Conservation (phyloP, 2,329 filamentous ascomycete species). For the Kalaharituber pfeilii region DNA sequence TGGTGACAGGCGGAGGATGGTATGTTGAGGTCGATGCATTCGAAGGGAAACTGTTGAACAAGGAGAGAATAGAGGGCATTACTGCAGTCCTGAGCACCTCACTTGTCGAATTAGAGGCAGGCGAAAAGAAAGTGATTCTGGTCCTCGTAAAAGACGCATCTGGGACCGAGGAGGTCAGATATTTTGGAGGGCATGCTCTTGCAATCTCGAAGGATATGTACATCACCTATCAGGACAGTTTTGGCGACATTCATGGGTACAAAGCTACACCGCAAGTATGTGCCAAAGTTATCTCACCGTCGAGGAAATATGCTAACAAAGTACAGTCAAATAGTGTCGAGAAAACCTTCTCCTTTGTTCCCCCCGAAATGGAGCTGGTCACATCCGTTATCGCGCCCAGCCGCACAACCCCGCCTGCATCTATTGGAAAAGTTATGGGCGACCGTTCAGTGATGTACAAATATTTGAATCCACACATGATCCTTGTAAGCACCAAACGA, state of each 20-base stretch:
- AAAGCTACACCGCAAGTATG: conserved; percentile 31
- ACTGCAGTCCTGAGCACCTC: conserved; percentile 32
- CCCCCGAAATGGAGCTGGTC: conserved; percentile 49
- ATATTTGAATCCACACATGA: conserved; percentile 74
- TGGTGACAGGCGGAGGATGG: conserved; percentile 45
- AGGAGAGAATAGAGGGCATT: conserved; percentile 10
- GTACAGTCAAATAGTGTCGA: neutral
- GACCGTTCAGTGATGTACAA: conserved; percentile 93
- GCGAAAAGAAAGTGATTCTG: conserved; percentile 12
- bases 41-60: conserved; percentile 29
- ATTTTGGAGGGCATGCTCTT: neutral
- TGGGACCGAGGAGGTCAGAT: neutral
- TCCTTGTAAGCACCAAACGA: conserved; percentile 44
- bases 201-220: conserved; percentile 3
- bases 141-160: conserved; percentile 7
- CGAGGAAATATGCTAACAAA: neutral
- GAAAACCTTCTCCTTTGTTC: conserved; percentile 55
- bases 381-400: conserved; percentile 50
- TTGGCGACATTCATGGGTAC: conserved; percentile 39
- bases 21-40: conserved; percentile 36
- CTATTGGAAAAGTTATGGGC: conserved; percentile 82
- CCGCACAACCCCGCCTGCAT: conserved; percentile 70
- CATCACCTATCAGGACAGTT: conserved; percentile 36
- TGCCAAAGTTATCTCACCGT: neutral
- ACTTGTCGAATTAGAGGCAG: conserved; percentile 33